Base-by-base conservation (phyloP, 768 basidiomycete species). In the Cystofilobasidium macerans region DNA sequence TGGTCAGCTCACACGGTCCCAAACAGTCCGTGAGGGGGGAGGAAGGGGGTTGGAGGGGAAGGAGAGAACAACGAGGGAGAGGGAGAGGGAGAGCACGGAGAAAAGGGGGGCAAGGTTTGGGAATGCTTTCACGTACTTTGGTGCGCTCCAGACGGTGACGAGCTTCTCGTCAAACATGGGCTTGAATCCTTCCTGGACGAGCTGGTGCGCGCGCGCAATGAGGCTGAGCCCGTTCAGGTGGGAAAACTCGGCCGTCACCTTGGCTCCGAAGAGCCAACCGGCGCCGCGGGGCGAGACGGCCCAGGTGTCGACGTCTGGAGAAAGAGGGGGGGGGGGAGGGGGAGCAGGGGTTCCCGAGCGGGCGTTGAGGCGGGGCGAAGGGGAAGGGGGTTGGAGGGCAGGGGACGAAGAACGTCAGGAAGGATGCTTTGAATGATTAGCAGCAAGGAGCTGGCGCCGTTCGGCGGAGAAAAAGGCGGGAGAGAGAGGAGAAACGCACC, bases 251-350 rank as follows among this genome's bases (percentile, higher is more conserved):
- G 54, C 51, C 24, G 62, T 63, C 8, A 63, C 62, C 40, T 63
- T 63, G 11, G 57, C 45, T 30, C 22, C 32, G 24, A 22, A 42
- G 8, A 66, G 78, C 88, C 91, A 98, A 0, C 94, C 94, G 7
- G 94, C 94, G 24, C 94, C 94, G 43, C 94, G 82, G 5, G 94
- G 94, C 70, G 89, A 93, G 62, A 97, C 89, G 6, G 91, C 93
- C 94, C 94, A 98, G 47, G 87, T 92, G 45, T 89, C 87, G 45
- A 94, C 93, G 72, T 97, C 86, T 48, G 94, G 89, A 73, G 22
- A n/a, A n/a, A n/a, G n/a, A n/a, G n/a, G 26, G 45, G 38, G 16
- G 30, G 24, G 33, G 12, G 13, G n/a, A 32, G 18, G 18, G 22
- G 30, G 30, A 14, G 35, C n/a, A 57, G 8, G 14, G 36, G 28